These are phyloP conservation scores for Zygosaccharomyces bailii DNA, from an alignment of 805 yeast genomes.

Conservation along the genomic window DNA sequence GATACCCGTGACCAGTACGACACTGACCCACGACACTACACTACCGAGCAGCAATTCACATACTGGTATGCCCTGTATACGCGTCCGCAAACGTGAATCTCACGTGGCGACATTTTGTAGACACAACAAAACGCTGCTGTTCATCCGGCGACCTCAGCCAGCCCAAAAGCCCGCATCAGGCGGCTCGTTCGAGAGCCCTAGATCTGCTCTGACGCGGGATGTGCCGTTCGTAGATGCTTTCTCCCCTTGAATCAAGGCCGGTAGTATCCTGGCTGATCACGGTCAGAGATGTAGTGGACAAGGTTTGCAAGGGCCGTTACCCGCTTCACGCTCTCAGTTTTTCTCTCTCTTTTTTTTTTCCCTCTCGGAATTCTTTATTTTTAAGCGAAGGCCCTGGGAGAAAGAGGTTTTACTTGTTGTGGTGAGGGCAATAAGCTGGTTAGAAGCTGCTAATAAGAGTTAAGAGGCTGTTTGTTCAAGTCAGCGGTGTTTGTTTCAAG, in stretches of 20 bases:
- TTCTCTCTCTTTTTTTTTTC: neutral
- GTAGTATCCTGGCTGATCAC: no score
- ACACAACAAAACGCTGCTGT: neutral
- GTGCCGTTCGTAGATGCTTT: neutral
- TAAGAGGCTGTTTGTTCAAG: slow-evolving; percentile 1
- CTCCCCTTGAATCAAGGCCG: no score
- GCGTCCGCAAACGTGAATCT: neutral
- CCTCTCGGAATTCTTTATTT: slow-evolving; percentile 4
- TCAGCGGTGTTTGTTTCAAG: neutral
- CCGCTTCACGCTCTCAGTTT: neutral
- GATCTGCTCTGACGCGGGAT: neutral
- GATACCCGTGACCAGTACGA: slow-evolving; percentile 41
- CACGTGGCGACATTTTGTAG: slow-evolving; percentile 6
- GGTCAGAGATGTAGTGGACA: no score
- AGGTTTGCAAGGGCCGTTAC: slow-evolving; percentile 2
- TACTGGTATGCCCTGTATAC: slow-evolving; percentile 6
- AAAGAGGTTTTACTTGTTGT: slow-evolving; percentile 1
- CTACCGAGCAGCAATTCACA: neutral
- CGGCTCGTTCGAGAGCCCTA: neutral
- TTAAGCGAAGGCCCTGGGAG: slow-evolving; percentile 7
- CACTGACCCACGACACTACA: slow-evolving; percentile 10
- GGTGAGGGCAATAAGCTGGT: slow-evolving; percentile 7
- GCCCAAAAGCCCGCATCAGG: neutral
- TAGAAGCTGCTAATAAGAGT: neutral
- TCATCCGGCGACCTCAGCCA: neutral